Evolutionary conservation across 371 early-diverging fungal species (phyloP).

Genomic region (Circinella umbellata): DNA sequence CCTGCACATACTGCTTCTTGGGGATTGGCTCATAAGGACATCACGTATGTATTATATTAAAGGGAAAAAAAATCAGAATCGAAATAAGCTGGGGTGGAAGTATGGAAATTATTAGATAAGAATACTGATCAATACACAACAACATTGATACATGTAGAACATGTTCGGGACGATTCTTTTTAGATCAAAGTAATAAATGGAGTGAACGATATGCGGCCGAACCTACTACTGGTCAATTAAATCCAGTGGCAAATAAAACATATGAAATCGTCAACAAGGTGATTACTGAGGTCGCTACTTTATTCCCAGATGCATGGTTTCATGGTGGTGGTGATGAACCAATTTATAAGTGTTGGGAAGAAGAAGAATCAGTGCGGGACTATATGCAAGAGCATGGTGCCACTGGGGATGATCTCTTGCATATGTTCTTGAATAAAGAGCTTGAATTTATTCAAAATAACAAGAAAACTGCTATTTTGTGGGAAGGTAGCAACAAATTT

Average conservation of each 20-base stretch:
- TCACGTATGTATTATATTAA: constrained; percentile 32
- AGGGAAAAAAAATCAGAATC: too few relatives aligned
- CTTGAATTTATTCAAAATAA: constrained; percentile 31
- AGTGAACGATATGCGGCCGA: constrained; percentile 61
- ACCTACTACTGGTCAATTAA: constrained; percentile 77
- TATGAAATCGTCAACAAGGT: constrained; percentile 60
- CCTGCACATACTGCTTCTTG: constrained; percentile 78
- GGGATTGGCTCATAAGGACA: constrained; percentile 40
- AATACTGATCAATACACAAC: too few relatives aligned
- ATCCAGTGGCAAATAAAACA: constrained; percentile 62
- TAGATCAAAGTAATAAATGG: constrained; percentile 54
- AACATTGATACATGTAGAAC: constrained; percentile 27
- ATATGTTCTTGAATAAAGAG: constrained; percentile 39
- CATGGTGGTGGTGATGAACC: constrained; percentile 81
- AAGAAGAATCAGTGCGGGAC: constrained; percentile 39
- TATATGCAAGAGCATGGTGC: constrained; percentile 46
- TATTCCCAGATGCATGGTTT: constrained; percentile 67
- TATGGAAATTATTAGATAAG: neutral
- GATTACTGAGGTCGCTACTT: constrained; percentile 57
- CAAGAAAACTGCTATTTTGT: constrained; percentile 55
- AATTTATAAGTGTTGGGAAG: constrained; percentile 69
- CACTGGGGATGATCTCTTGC: constrained; percentile 40
- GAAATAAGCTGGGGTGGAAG: neutral
- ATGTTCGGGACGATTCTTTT: constrained; percentile 39
- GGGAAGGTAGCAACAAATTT: constrained; percentile 51